Conservation (phyloP, 2,329 filamentous ascomycete genomes). For the Colletotrichum sp. region DNA sequence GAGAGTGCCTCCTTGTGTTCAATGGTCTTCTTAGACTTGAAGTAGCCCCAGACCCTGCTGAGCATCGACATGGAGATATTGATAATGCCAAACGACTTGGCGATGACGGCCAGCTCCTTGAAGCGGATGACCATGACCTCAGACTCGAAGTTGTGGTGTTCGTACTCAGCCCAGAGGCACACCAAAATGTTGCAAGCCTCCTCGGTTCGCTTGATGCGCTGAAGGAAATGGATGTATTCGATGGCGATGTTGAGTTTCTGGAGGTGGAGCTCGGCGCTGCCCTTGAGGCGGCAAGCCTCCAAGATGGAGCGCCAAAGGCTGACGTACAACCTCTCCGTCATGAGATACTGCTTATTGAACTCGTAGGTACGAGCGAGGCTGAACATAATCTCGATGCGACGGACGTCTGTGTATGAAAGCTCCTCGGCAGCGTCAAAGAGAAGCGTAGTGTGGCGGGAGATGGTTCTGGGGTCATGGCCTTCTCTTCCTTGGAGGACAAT, state of each 20-base stretch:
- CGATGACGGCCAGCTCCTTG: conserved; percentile 36
- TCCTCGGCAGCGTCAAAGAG: conserved; percentile 40
- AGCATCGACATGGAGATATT: conserved; percentile 37
- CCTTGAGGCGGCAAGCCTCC: conserved; percentile 31
- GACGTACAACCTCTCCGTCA: conserved; percentile 43
- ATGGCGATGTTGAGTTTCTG: conserved; percentile 42
- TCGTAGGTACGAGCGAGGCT: conserved; percentile 38
- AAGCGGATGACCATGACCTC: conserved; percentile 38
- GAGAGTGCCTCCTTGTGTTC: conserved; percentile 36
- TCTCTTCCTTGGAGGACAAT: conserved; percentile 31
- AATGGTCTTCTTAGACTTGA: conserved; percentile 35
- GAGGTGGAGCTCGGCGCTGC: conserved; percentile 36
- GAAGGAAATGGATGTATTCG: conserved; percentile 39
- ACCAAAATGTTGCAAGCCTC: conserved; percentile 44
- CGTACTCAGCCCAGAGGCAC: conserved; percentile 45
- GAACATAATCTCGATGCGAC: conserved; percentile 37
- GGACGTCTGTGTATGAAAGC: conserved; percentile 34
- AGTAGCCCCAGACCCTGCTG: conserved; percentile 42
- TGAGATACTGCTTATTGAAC: conserved; percentile 31
- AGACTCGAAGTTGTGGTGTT: conserved; percentile 35
- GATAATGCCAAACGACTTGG: conserved; percentile 36
- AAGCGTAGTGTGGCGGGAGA: conserved; percentile 16
- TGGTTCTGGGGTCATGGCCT: neutral
- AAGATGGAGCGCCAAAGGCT: conserved; percentile 44
- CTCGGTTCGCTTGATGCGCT: conserved; percentile 32